Base-by-base conservation (phyloP, 2,329 filamentous ascomycete species). In the Fusarium denticulatum region DNA sequence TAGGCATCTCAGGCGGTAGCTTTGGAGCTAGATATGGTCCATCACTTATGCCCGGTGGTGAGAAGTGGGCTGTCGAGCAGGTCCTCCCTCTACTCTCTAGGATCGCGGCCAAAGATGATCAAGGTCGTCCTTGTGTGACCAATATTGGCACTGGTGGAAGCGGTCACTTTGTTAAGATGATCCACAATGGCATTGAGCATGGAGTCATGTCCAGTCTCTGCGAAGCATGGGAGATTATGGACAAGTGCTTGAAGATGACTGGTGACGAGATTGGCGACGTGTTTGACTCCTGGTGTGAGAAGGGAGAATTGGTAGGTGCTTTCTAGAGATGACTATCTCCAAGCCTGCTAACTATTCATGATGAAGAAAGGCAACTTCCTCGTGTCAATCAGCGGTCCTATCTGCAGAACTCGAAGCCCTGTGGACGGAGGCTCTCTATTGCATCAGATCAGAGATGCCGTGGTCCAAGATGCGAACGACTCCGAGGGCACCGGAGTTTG, bases 81-180 rank as follows among this genome's bases (percentile, higher is more conserved):
- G 85, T 91, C 1, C 83, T 93, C 71, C 91, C 92, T 2, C 82
- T 93, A 18, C 81, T 93, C 3, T 81, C 88, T 69, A 87, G 85
- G 45, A 86, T 92, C 50, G 88, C 91, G 0, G 91, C 91, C 2
- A 92, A 91, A 75, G 90, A 91, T 62, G 64, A 60, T 1, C 82
- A 82, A 40, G 89, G 89, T 2, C 86, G 84, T 16, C 86, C 90
- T 2, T 93, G 91, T 73, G 89, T 92, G 1, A 87, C 83, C 1
- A 84, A 86, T 32, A 85, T 91, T 52, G 91, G 92, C 0, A 87
- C 88, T 5, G 88, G 88, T 1, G 91, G 91, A 4, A 86, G 88
- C 4, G 92, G 92, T 0, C 91, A 94, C 79, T 94, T 91, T 76
- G 90, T 93, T 45, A 94, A 94, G 83, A 94, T 93, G 91, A 86